Percentiles rank a stretch among this genome's conserved stretches.
Evolutionary conservation across 345 rosid genomes (phyloP).

Genomic region (Salix arbutifolia): DNA sequence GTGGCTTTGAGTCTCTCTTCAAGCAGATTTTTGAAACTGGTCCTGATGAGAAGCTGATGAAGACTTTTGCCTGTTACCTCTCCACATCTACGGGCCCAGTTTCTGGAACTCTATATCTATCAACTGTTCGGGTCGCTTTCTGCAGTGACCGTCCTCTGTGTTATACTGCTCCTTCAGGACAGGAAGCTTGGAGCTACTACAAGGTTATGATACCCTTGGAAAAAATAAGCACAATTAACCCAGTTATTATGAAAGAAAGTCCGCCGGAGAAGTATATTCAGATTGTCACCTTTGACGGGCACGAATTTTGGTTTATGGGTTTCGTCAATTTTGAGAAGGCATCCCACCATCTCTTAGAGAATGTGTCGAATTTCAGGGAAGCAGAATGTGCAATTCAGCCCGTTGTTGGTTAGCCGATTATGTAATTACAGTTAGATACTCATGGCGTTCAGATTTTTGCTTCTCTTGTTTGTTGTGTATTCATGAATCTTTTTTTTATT

Average conservation of each 20-base stretch:
- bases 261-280: constrained; percentile 75
- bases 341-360: constrained; percentile 36
- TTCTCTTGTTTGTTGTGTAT: background rate
- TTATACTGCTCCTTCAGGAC: too few relatives aligned
- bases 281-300: constrained; percentile 57
- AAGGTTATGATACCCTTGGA: constrained; percentile 49
- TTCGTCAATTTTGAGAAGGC: constrained; percentile 80
- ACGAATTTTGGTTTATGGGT: constrained; percentile 95
- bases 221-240: constrained; percentile 43
- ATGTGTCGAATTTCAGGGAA: background rate
- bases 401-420: background rate
- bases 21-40: too few relatives aligned
- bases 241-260: constrained; percentile 43
- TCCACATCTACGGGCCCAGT: too few relatives aligned
- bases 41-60: too few relatives aligned
- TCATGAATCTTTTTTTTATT: too few relatives aligned
- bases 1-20: too few relatives aligned
- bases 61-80: too few relatives aligned
- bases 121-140: too few relatives aligned
- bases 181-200: too few relatives aligned
- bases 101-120: too few relatives aligned
- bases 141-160: too few relatives aligned
- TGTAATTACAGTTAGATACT: too few relatives aligned
- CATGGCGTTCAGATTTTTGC: background rate
- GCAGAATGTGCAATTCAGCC: background rate